Evolutionary conservation across 2,329 filamentous ascomycete genomes (phyloP).

Genomic region (Cercospora sesami): DNA sequence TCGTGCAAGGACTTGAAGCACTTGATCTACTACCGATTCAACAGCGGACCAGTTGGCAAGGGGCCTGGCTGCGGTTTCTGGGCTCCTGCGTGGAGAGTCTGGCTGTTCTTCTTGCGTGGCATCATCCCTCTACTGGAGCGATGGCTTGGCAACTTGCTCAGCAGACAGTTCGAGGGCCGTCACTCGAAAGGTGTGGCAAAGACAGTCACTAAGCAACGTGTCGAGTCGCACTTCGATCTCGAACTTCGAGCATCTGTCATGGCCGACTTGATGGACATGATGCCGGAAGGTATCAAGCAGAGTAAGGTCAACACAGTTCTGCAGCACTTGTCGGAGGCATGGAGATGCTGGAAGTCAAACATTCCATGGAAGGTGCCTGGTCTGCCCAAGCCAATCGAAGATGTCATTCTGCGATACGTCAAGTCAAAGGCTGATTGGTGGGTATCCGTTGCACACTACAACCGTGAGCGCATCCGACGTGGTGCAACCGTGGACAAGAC

Average conservation of each 20-base stretch:
- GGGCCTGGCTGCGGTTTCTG: constrained; percentile 98
- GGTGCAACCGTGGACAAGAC: constrained; percentile 99
- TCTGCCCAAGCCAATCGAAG: constrained; percentile 93
- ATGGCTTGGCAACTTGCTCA: constrained; percentile 95
- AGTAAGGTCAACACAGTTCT: constrained; percentile 98
- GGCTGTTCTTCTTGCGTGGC: constrained; percentile 98
- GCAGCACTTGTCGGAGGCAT: constrained; percentile 95
- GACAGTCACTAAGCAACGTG: constrained; percentile 97
- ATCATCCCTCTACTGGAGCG: constrained; percentile 95
- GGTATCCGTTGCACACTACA: constrained; percentile 99
- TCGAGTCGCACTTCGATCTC: constrained; percentile 97
- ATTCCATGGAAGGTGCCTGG: constrained; percentile 99
- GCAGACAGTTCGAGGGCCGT: constrained; percentile 94
- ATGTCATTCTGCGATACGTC: constrained; percentile 96
- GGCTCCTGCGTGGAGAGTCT: constrained; percentile 97
- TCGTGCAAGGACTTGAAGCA: constrained; percentile 99
- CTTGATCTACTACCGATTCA: constrained; percentile 98
- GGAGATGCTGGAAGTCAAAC: constrained; percentile 99
- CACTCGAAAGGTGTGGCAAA: constrained; percentile 99
- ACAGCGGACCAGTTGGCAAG: constrained; percentile 93
- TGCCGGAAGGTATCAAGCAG: constrained; percentile 99
- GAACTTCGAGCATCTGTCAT: constrained; percentile 97
- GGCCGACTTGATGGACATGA: constrained; percentile 99
- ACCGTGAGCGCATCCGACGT: constrained; percentile 91
- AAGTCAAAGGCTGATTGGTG: constrained; percentile 99